Percentiles rank a stretch among this genome's conserved stretches.
These are phyloP conservation scores for Fusarium sp. DNA, from an alignment of 2,329 filamentous ascomycete species.

Conservation along the genomic window DNA sequence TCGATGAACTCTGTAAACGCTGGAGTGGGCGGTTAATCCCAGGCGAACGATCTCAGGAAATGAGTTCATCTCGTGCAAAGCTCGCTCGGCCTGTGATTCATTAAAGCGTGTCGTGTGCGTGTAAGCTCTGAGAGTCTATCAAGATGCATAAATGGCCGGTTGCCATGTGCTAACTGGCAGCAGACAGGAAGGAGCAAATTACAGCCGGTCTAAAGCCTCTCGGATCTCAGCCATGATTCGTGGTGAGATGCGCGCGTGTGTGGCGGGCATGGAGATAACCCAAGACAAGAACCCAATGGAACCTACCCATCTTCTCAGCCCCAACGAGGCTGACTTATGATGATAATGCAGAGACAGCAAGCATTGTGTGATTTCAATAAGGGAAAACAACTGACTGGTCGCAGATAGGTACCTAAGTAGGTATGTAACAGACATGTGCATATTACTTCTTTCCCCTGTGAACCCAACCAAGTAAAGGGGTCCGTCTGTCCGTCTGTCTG, in stretches of 20 bases:
- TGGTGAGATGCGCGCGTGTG: slow-evolving; percentile 22
- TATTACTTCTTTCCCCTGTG: slow-evolving; percentile 14
- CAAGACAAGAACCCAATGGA: slow-evolving; percentile 19
- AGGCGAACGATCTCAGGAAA: slow-evolving; percentile 29
- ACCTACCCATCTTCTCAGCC: slow-evolving; percentile 18
- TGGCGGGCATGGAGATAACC: slow-evolving; percentile 26
- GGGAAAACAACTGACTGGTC: neutral
- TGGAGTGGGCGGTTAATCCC: slow-evolving; percentile 35
- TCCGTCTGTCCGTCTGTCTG: neutral
- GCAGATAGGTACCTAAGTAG: neutral
- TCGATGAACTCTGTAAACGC: slow-evolving; percentile 20
- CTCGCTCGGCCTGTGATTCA: slow-evolving; percentile 7
- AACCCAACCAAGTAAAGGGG: slow-evolving; percentile 13
- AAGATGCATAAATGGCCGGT: slow-evolving; percentile 19
- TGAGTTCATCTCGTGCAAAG: slow-evolving; percentile 37
- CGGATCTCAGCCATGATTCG: slow-evolving; percentile 25
- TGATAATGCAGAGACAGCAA: slow-evolving; percentile 10
- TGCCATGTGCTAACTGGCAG: slow-evolving; percentile 22
- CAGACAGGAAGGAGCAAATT: neutral
- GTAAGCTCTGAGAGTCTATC: slow-evolving; percentile 4
- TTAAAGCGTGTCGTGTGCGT: slow-evolving; percentile 22
- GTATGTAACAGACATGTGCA: slow-evolving; percentile 5
- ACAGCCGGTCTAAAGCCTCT: slow-evolving; percentile 15
- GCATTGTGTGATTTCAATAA: slow-evolving; percentile 3
- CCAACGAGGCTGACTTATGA: slow-evolving; percentile 36